Evolutionary conservation across 139 green algal genomes (phyloP).

Genomic region (Diplosphaera chodatii): DNA sequence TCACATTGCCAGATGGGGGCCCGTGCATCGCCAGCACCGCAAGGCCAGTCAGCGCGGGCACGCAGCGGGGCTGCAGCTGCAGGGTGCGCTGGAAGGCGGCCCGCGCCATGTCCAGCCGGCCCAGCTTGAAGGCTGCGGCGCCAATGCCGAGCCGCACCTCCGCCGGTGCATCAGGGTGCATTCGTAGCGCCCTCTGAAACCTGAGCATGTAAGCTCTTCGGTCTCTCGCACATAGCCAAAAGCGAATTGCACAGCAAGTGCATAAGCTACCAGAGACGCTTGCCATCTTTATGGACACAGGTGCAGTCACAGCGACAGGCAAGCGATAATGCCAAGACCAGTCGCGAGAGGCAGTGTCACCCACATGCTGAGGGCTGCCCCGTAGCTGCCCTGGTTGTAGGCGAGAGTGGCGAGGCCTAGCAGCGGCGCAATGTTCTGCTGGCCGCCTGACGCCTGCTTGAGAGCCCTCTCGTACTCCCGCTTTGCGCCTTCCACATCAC

Average conservation of each 20-base stretch:
- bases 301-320: no score
- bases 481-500: conserved; percentile 22
- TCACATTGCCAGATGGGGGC: background rate
- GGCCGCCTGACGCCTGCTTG: conserved; percentile 38
- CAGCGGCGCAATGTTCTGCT: conserved; percentile 43
- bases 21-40: conserved; percentile 32
- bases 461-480: conserved; percentile 39
- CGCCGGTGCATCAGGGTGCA: conserved; percentile 58
- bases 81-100: conserved; percentile 63
- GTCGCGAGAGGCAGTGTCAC: no score
- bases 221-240: no score
- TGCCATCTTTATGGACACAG: no score
- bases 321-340: background rate
- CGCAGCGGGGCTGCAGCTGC: conserved; percentile 57
- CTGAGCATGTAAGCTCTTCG: conserved; percentile 33
- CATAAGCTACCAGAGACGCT: no score
- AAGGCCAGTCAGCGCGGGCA: conserved; percentile 70
- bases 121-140: conserved; percentile 59
- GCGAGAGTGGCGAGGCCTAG: conserved; percentile 53
- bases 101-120: conserved; percentile 42
- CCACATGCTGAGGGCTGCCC: conserved; percentile 25
- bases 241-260: no score
- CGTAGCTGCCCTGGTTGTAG: conserved; percentile 51
- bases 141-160: conserved; percentile 83
- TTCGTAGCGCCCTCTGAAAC: conserved; percentile 54